Evolutionary conservation across 331 rosid species (phyloP).

Genomic region (Quercus phellos): DNA sequence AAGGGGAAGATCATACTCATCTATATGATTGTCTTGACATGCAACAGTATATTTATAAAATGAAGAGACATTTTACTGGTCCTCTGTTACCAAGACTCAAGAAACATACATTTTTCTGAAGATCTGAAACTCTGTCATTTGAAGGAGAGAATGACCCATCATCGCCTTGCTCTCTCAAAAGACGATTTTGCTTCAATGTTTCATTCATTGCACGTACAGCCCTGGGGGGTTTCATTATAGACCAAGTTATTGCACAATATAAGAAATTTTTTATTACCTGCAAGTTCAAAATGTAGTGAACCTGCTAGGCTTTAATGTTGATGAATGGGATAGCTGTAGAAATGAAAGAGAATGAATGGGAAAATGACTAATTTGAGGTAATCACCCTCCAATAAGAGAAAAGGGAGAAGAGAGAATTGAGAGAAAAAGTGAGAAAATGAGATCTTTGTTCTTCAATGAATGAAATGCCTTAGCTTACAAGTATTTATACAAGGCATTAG

Average conservation of each 20-base stretch:
- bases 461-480: no score
- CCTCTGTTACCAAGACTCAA: slow-evolving; percentile 27
- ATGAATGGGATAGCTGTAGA: no score
- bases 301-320: no score
- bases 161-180: slow-evolving; percentile 58
- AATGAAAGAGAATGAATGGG: no score
- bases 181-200: slow-evolving; percentile 94
- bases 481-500: no score
- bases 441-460: no score
- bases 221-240: slow-evolving; percentile 42
- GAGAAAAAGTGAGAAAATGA: no score
- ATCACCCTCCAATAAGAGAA: no score
- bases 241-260: slow-evolving; percentile 23
- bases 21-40: background rate
- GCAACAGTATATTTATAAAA: background rate
- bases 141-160: slow-evolving; percentile 50
- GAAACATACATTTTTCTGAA: slow-evolving; percentile 70
- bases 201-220: slow-evolving; percentile 99
- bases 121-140: slow-evolving; percentile 45
- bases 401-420: no score
- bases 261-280: slow-evolving; percentile 6
- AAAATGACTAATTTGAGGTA: no score
- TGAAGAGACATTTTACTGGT: slow-evolving; percentile 5
- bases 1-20: slow-evolving; percentile 5
- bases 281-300: background rate